Evolutionary conservation across 1,139 yeast genomes (phyloP).

Genomic region (Kazachstania sp.): DNA sequence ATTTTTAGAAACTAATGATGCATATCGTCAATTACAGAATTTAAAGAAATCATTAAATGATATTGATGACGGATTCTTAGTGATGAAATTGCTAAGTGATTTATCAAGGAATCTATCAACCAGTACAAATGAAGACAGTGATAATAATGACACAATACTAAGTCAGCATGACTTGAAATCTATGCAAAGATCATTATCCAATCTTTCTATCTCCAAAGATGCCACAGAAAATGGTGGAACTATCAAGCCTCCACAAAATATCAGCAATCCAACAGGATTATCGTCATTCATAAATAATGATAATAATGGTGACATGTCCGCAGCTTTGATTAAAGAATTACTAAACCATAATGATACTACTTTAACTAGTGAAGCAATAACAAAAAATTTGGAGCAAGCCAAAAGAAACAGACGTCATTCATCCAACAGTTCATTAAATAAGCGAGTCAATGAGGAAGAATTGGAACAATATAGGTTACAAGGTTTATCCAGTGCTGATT

Average conservation of each 20-base stretch:
- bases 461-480: slow-evolving; percentile 12
- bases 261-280: not conserved
- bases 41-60: slow-evolving; percentile 32
- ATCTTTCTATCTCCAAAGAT: slow-evolving; percentile 2
- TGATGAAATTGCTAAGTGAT: slow-evolving; percentile 45
- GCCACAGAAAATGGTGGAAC: not conserved
- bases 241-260: not conserved
- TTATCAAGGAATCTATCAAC: slow-evolving; percentile 11
- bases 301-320: not conserved
- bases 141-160: not conserved
- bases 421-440: not conserved
- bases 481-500: slow-evolving; percentile 5
- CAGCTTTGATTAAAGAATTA: not conserved
- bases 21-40: slow-evolving; percentile 17
- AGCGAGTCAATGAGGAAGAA: slow-evolving; percentile 11
- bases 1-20: slow-evolving; percentile 28
- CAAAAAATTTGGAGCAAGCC: not conserved
- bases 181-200: slow-evolving; percentile 6
- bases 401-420: not conserved
- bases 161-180: not conserved
- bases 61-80: slow-evolving; percentile 57
- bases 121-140: slow-evolving; percentile 10
- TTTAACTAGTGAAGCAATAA: not conserved
- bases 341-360: not conserved
- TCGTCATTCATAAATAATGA: not conserved